Percentiles rank a stretch among this genome's conserved stretches.
These are phyloP conservation scores for Phytopythium aichiense DNA, from an alignment of 352 stramenopile species.

Conservation along the genomic window DNA sequence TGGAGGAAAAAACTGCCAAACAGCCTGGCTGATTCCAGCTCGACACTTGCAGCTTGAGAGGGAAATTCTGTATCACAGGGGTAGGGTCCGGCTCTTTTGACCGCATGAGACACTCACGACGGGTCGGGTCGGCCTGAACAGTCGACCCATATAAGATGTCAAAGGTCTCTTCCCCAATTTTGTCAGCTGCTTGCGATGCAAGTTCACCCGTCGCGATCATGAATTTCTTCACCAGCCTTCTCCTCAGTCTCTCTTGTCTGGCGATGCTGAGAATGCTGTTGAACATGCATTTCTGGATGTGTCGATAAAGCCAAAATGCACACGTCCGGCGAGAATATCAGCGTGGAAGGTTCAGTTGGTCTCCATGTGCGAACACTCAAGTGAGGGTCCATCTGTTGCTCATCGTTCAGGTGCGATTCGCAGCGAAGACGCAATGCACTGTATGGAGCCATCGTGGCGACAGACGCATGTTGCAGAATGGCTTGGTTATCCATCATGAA, in stretches of 20 bases:
- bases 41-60: background rate
- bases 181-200: background rate
- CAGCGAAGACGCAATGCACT: background rate
- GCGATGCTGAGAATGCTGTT: too few relatives aligned
- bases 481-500: background rate
- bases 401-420: background rate
- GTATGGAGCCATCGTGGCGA: background rate
- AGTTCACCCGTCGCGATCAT: background rate
- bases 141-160: background rate
- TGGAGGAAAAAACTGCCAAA: background rate
- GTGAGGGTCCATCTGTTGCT: background rate
- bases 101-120: background rate
- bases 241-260: too few relatives aligned
- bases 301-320: too few relatives aligned
- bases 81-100: background rate
- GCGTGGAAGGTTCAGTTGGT: background rate
- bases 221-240: background rate
- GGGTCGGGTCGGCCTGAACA: background rate
- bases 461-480: background rate
- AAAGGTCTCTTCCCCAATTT: background rate
- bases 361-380: background rate
- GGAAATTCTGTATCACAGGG: slow-evolving; percentile 2
- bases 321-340: background rate
- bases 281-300: too few relatives aligned
- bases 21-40: background rate